Evolutionary conservation across 139 green algal species (phyloP).

Genomic region (Asterochloris erici): DNA sequence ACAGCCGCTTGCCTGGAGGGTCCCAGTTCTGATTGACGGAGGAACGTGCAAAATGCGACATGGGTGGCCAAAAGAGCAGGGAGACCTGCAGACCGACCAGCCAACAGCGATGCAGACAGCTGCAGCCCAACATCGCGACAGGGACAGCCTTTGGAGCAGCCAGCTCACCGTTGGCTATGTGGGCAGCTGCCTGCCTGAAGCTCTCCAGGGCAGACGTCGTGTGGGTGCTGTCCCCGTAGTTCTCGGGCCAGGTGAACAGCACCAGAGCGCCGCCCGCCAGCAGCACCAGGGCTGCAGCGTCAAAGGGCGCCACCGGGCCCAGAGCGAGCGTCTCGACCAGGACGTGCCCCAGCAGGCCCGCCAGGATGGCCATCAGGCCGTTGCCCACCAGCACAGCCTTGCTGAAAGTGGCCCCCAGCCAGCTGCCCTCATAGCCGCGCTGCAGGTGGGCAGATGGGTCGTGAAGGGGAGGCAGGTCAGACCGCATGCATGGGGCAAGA

Average conservation of each 20-base stretch:
- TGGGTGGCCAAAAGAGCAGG: too few species aligned
- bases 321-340: slow-evolving; percentile 77
- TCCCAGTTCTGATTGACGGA: too few species aligned
- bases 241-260: slow-evolving; percentile 84
- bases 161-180: too few species aligned
- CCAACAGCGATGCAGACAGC: too few species aligned
- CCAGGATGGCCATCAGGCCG: slow-evolving; percentile 90
- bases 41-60: too few species aligned
- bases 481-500: not conserved
- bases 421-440: slow-evolving; percentile 71
- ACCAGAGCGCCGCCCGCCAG: slow-evolving; percentile 78
- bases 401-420: slow-evolving; percentile 83
- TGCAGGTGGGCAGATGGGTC: slow-evolving; percentile 4
- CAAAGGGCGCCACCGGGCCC: slow-evolving; percentile 94
- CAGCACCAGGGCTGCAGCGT: slow-evolving; percentile 81
- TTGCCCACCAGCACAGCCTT: slow-evolving; percentile 97
- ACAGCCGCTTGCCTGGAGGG: too few species aligned
- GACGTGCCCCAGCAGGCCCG: slow-evolving; percentile 83
- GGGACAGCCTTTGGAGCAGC: too few species aligned
- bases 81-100: too few species aligned
- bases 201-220: slow-evolving; percentile 32
- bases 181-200: slow-evolving; percentile 25
- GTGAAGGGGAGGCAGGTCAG: not conserved
- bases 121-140: too few species aligned
- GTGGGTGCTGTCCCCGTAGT: slow-evolving; percentile 77